Conservation (phyloP, 2,329 filamentous ascomycete genomes). For the Fusarium vanettenii region DNA sequence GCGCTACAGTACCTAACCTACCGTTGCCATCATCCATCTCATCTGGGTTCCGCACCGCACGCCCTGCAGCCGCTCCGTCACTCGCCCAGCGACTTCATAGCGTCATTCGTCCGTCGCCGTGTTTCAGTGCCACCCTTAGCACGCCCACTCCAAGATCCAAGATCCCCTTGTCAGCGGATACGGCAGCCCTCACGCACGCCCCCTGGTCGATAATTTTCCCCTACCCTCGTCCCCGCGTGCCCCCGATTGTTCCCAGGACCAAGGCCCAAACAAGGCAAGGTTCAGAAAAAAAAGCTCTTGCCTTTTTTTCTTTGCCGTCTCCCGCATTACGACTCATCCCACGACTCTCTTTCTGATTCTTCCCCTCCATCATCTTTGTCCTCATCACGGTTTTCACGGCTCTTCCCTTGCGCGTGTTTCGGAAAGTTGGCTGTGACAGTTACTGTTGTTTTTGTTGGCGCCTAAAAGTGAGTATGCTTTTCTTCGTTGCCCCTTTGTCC, state of each 20-base stretch:
- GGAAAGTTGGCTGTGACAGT: slow-evolving; percentile 56
- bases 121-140: slow-evolving; percentile 47
- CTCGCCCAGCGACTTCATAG: slow-evolving; percentile 36
- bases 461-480: slow-evolving; percentile 63
- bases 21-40: slow-evolving; percentile 41
- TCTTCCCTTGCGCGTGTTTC: slow-evolving; percentile 62
- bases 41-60: slow-evolving; percentile 40
- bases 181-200: slow-evolving; percentile 45
- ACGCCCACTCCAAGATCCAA: slow-evolving; percentile 45
- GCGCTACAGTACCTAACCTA: background rate
- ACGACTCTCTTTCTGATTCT: slow-evolving; percentile 50
- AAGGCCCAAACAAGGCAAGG: slow-evolving; percentile 48
- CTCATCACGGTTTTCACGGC: slow-evolving; percentile 55
- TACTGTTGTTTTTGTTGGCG: slow-evolving; percentile 62
- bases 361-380: slow-evolving; percentile 48
- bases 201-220: slow-evolving; percentile 48
- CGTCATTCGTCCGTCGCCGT: slow-evolving; percentile 45
- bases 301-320: slow-evolving; percentile 46
- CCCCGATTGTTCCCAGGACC: slow-evolving; percentile 47
- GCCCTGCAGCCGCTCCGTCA: slow-evolving; percentile 44
- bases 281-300: slow-evolving; percentile 51
- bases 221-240: slow-evolving; percentile 48
- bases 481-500: slow-evolving; percentile 23
- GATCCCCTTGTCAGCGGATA: slow-evolving; percentile 47
- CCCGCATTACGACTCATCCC: slow-evolving; percentile 49